These are phyloP conservation scores for Raphanus sativus DNA, from an alignment of 345 rosid genomes.

Conservation along the genomic window DNA sequence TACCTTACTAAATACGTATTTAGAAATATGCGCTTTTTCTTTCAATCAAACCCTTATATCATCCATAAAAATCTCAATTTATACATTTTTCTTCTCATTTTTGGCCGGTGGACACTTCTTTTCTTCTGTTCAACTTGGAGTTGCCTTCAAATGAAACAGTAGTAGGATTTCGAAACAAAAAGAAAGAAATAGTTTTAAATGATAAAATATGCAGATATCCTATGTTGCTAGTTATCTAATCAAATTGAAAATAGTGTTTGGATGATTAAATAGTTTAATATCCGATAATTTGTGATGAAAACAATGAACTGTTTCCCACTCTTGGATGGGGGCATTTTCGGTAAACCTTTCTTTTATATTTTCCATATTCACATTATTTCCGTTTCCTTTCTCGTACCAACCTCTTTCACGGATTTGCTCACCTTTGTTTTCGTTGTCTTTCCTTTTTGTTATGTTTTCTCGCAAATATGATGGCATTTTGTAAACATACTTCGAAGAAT, in stretches of 20 bases:
- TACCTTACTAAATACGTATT: slow-evolving; percentile 6
- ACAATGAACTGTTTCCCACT: slow-evolving; percentile 49
- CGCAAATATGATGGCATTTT: not conserved
- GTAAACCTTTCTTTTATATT: slow-evolving; percentile 46
- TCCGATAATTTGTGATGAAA: not conserved
- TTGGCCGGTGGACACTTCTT: not conserved
- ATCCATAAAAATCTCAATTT: not conserved
- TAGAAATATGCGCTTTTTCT: not conserved
- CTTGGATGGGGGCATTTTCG: slow-evolving; percentile 66
- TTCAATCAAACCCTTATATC: not conserved
- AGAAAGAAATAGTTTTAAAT: not conserved
- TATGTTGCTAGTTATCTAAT: not conserved
- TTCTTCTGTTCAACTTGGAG: not conserved
- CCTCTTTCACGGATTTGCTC: slow-evolving; percentile 32
- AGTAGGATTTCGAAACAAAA: not conserved
- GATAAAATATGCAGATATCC: not conserved
- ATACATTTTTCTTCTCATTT: not conserved
- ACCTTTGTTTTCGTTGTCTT: not conserved
- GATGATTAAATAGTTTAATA: not conserved
- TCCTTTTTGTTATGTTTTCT: not conserved
- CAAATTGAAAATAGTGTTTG: not conserved
- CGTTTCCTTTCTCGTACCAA: slow-evolving; percentile 52
- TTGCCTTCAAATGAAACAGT: not conserved
- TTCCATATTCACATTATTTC: slow-evolving; percentile 51
- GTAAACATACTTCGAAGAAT: not conserved